A percentile compares a stretch with the other conserved stretches of the same genome.
These are phyloP conservation scores for Volvariella surrecta DNA, from an alignment of 1,284 basidiomycete species.

Conservation along the genomic window DNA sequence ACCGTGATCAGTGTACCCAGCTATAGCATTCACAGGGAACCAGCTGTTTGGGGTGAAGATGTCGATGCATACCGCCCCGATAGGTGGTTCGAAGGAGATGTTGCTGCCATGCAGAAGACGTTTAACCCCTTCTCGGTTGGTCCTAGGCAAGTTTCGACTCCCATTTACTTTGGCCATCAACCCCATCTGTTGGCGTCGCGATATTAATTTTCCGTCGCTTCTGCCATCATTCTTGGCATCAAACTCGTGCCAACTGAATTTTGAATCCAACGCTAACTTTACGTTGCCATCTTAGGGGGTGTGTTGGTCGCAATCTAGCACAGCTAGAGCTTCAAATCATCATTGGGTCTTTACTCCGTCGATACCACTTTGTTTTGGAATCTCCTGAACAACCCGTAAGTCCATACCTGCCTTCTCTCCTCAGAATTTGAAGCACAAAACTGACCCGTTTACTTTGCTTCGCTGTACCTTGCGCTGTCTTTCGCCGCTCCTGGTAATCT, in stretches of 20 bases:
- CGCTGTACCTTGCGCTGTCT: background rate
- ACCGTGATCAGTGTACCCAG: conserved; percentile 66
- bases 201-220: no score
- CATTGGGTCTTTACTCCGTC: conserved; percentile 60
- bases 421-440: conserved; percentile 2
- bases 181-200: no score
- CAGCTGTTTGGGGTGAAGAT: conserved; percentile 69
- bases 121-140: conserved; percentile 75
- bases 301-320: conserved; percentile 71
- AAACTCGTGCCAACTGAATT: no score
- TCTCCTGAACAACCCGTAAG: conserved; percentile 47
- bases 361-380: conserved; percentile 65
- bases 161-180: background rate
- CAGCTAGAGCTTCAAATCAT: conserved; percentile 70
- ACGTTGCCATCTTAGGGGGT: conserved; percentile 47
- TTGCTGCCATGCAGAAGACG: conserved; percentile 49
- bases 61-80: conserved; percentile 72
- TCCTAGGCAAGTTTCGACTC: conserved; percentile 35
- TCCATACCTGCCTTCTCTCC: conserved; percentile 11
- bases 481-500: background rate
- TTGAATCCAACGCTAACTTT: background rate
- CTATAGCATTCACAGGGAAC: conserved; percentile 73
- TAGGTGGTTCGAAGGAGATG: conserved; percentile 70
- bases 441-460: background rate
- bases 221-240: no score